Evolutionary conservation across 176 grass and related monocot species (phyloP).

Genomic region (Rhipidocladum racemiflorum): DNA sequence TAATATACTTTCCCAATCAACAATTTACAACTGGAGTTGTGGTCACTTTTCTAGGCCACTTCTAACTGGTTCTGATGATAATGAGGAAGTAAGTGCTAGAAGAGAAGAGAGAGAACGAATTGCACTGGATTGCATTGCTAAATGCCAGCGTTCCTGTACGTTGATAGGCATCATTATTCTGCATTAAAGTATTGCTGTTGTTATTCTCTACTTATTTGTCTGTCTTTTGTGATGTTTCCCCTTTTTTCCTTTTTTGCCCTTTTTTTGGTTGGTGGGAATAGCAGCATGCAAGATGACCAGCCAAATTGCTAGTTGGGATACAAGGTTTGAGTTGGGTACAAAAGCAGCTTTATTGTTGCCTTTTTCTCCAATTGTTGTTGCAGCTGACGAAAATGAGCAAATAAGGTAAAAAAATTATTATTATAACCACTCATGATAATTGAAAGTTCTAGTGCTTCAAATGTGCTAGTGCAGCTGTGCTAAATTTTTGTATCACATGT

Average conservation of each 20-base stretch:
- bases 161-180: slow-evolving; percentile 5
- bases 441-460: background rate
- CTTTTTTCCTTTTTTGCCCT: slow-evolving; percentile 15
- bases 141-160: slow-evolving; percentile 94
- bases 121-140: slow-evolving; percentile 70
- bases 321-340: slow-evolving; percentile 80
- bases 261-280: slow-evolving; percentile 32
- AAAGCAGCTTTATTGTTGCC: slow-evolving; percentile 78
- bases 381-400: slow-evolving; percentile 93
- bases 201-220: slow-evolving; percentile 19
- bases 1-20: slow-evolving; percentile 60
- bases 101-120: slow-evolving; percentile 77
- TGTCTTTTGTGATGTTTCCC: slow-evolving; percentile 15
- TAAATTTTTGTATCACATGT: slow-evolving; percentile 41
- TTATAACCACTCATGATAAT: background rate
- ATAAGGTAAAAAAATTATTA: slow-evolving; percentile 58
- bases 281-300: slow-evolving; percentile 82
- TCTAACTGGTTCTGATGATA: slow-evolving; percentile 71
- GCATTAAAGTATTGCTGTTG: slow-evolving; percentile 27
- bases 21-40: slow-evolving; percentile 98
- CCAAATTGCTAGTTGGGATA: slow-evolving; percentile 97
- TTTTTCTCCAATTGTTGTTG: slow-evolving; percentile 78
- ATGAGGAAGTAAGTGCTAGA: slow-evolving; percentile 70
- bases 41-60: slow-evolving; percentile 97
- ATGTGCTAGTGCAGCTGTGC: slow-evolving; percentile 7